A percentile compares a stretch with the other conserved stretches of the same genome.
Conservation (phyloP, 1,139 yeast genomes). For the Arxiozyma heterogenica region DNA sequence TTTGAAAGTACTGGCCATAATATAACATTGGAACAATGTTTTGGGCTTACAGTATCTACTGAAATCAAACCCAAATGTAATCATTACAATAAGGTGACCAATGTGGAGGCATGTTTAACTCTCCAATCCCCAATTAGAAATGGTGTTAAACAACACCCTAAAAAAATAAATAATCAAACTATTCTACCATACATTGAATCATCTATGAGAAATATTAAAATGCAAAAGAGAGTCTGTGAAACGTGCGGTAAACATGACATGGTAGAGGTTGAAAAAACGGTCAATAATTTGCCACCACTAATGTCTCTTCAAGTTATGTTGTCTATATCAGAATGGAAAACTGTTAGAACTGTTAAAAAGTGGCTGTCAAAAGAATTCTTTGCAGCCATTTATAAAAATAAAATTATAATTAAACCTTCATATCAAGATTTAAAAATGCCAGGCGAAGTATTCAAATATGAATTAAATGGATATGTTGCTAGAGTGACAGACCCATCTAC, state of each 20-base stretch:
- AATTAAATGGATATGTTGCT: conserved; percentile 59
- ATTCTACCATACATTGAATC: conserved; percentile 50
- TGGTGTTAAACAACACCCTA: conserved; percentile 18
- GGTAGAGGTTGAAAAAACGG: conserved; percentile 43
- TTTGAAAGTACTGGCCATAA: conserved; percentile 25
- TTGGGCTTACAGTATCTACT: conserved; percentile 40
- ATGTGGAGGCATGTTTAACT: conserved; percentile 35
- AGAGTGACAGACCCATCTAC: conserved; percentile 49
- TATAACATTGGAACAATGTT: conserved; percentile 31
- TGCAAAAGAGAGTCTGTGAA: conserved; percentile 44
- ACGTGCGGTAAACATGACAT: conserved; percentile 42
- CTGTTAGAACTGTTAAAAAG: conserved; percentile 36
- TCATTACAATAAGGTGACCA: conserved; percentile 30
- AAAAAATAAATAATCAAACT: conserved; percentile 27
- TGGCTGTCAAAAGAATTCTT: conserved; percentile 60
- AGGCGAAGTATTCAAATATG: conserved; percentile 38
- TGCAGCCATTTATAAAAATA: conserved; percentile 36
- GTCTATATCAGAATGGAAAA: conserved; percentile 42
- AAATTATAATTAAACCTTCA: conserved; percentile 35
- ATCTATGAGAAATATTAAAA: conserved; percentile 44
- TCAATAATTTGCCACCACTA: conserved; percentile 54
- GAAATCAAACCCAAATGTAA: conserved; percentile 36
- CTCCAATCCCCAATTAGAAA: conserved; percentile 29
- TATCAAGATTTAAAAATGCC: conserved; percentile 31
- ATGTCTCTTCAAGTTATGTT: conserved; percentile 54